These are phyloP conservation scores for Cornus kousa DNA, from an alignment of 148 eudicot genomes.

Conservation along the genomic window DNA sequence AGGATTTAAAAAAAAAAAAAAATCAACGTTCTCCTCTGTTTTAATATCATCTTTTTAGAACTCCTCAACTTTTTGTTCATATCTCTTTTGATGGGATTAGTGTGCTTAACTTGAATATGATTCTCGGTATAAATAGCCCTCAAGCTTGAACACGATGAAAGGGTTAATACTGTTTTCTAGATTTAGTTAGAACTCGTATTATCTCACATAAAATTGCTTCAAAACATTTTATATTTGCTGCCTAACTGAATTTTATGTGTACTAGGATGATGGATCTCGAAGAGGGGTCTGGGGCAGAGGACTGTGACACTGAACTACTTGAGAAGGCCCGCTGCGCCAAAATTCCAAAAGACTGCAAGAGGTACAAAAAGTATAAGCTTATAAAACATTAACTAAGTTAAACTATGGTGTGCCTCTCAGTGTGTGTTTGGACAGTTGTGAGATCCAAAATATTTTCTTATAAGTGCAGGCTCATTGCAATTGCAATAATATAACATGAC, in stretches of 20 bases:
- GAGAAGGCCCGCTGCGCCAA: slow-evolving; percentile 29
- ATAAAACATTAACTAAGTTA: neutral
- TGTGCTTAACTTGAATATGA: neutral
- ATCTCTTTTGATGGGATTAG: neutral
- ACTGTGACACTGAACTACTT: slow-evolving; percentile 58
- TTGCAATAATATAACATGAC: neutral
- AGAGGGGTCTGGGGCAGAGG: slow-evolving; percentile 85
- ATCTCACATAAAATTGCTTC: neutral
- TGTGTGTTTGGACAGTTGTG: neutral
- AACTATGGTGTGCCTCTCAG: neutral
- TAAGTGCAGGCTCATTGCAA: neutral
- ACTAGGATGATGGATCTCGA: slow-evolving; percentile 78
- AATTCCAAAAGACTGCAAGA: slow-evolving; percentile 24
- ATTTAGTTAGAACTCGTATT: neutral
- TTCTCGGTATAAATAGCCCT: neutral
- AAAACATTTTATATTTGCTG: neutral
- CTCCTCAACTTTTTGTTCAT: neutral
- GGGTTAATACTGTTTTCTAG: no score
- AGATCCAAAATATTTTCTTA: neutral
- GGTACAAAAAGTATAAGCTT: slow-evolving; percentile 27
- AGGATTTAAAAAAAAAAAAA: no score
- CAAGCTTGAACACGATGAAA: neutral
- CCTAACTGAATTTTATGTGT: slow-evolving; percentile 5
- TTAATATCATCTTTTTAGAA: no score
- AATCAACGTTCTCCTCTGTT: no score